Evolutionary conservation across 2,329 filamentous ascomycete genomes (phyloP), one percentile per base, ranked within the genome.

Genomic region (Alternaria sp.): DNA sequence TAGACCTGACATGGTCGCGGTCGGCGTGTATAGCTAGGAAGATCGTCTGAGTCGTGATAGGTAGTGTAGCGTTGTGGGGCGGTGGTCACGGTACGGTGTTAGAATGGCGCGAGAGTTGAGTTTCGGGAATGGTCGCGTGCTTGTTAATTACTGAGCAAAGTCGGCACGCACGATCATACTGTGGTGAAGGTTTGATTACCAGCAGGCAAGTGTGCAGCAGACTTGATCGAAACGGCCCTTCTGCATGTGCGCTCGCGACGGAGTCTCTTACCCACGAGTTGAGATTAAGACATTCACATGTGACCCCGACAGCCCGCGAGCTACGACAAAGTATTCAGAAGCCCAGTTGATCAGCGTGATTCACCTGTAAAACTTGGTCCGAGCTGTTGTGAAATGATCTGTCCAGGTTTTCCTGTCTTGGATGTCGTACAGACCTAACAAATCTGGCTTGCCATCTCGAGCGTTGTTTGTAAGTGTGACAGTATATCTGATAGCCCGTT

Each of bases 391-490:
- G 8, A 74, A 26, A 39, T 67, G 62, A 28, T 65, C 51, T 16
- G 61, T 54, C 72, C 70, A 75, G 3, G 26, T 34, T 32, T 60
- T 59, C 7, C 64, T 54, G 12, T 75, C 69, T n/a, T 65, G 51
- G 7, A 60, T 57, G 3, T 62, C 49, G 5, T 59, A 51, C 1
- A 62, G 61, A 0, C 69, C 71, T 8, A 76, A 60, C 41, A 68
- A 57, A 52, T 71, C 71, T 14, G 64, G 61, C 30, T 69, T 68
- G 1, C 24, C 39, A 7, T 59, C 48, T 1, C 20, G 38, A 9
- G 22, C 53, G n/a, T 61, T 69, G n/a, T 56, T 58, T 18, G 59
- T 66, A 8, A 74, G 42, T 36, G 59, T 62, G 16, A 74, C 67
- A 3, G 62, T 53, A 30, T 74, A 74, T 44, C 61, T 63, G 18